Conservation (phyloP, 1,284 basidiomycete genomes). For the Rhodotorula sp. region DNA sequence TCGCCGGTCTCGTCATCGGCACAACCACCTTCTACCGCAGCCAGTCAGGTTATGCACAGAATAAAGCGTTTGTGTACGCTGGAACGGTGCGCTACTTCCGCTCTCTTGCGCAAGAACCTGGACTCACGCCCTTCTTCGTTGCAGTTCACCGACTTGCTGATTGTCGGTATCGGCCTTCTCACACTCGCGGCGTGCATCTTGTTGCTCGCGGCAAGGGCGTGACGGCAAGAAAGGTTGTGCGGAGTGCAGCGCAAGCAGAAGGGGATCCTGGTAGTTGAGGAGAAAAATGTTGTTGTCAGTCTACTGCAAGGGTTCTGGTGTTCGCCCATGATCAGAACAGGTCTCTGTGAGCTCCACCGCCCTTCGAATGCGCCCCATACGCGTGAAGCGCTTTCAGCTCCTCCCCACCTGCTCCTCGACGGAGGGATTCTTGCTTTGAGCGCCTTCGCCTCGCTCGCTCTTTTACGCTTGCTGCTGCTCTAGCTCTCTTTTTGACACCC, state of each 20-base stretch:
- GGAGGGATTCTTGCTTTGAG: background rate
- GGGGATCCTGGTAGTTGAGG: background rate
- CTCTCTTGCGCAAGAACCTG: too few species aligned
- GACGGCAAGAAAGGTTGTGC: background rate
- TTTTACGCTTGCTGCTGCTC: background rate
- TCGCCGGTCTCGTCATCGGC: slow-evolving; percentile 6
- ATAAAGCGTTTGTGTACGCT: slow-evolving; percentile 30
- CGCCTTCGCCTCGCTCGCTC: background rate
- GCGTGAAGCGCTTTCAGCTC: too few species aligned
- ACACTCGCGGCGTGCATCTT: slow-evolving; percentile 26
- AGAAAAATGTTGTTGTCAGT: too few species aligned
- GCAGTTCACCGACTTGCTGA: slow-evolving; percentile 1
- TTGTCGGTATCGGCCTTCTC: slow-evolving; percentile 18
- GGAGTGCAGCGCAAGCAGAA: background rate
- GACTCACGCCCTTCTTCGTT: too few species aligned
- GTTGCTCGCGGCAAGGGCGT: slow-evolving; percentile 17
- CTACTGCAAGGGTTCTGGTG: too few species aligned
- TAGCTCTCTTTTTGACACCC: too few species aligned
- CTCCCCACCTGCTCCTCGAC: too few species aligned
- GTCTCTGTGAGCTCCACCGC: too few species aligned
- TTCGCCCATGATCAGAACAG: too few species aligned
- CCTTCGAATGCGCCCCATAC: too few species aligned
- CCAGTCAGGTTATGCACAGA: slow-evolving; percentile 6
- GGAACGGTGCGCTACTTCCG: background rate
- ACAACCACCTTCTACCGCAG: slow-evolving; percentile 9